Percentiles rank a stretch among this genome's conserved stretches.
phyloP scores from a whole-genome alignment of 2,329 filamentous ascomycete genomes.

The Cladosporium sp. region DNA sequence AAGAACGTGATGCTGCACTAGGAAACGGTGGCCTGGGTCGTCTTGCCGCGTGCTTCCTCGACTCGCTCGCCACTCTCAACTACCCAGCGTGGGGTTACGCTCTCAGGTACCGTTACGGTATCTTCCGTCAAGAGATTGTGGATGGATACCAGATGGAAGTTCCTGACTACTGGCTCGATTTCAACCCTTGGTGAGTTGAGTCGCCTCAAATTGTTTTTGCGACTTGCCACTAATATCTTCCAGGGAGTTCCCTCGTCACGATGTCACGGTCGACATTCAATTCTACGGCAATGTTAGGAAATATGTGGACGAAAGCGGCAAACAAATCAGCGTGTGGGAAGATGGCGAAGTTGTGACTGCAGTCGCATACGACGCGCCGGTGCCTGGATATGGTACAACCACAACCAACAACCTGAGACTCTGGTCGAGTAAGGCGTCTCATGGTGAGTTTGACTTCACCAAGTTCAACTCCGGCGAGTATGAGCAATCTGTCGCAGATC shows the following conservation, averaged over 20 bases:
- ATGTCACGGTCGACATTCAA: slow-evolving; percentile 93
- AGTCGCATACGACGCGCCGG: slow-evolving; percentile 80
- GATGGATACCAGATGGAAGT: slow-evolving; percentile 98
- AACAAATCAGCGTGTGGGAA: slow-evolving; percentile 74
- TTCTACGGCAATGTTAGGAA: slow-evolving; percentile 87
- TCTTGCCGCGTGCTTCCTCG: slow-evolving; percentile 92
- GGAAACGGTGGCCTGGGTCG: slow-evolving; percentile 94
- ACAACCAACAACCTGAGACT: slow-evolving; percentile 95
- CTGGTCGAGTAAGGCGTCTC: slow-evolving; percentile 96
- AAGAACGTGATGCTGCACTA: slow-evolving; percentile 93
- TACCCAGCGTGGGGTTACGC: slow-evolving; percentile 98
- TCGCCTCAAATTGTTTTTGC: no score
- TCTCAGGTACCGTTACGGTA: slow-evolving; percentile 84
- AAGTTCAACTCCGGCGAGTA: slow-evolving; percentile 99
- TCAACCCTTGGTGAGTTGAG: slow-evolving; percentile 74
- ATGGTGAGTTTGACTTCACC: slow-evolving; percentile 97
- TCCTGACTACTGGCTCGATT: slow-evolving; percentile 98
- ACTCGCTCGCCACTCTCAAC: slow-evolving; percentile 91
- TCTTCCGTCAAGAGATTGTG: slow-evolving; percentile 99
- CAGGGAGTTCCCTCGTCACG: slow-evolving; percentile 82
- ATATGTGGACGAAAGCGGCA: slow-evolving; percentile 66
- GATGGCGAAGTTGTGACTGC: slow-evolving; percentile 89
- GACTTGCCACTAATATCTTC: background rate
- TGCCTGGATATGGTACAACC: slow-evolving; percentile 83
- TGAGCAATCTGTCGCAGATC: slow-evolving; percentile 94